phyloP scores from a whole-genome alignment of 805 yeast species.

The Lachancea dasiensis region DNA sequence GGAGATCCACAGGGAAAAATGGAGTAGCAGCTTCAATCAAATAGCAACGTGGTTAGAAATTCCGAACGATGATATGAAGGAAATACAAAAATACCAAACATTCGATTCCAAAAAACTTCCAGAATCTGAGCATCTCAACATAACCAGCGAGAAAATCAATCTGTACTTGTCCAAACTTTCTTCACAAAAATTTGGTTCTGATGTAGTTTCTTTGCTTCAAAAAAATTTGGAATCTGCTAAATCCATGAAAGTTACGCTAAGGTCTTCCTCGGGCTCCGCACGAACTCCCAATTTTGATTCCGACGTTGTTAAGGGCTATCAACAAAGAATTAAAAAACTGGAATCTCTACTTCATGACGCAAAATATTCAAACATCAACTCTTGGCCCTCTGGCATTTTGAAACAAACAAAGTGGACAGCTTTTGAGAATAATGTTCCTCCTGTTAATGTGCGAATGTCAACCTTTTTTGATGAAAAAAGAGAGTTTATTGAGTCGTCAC shows the following conservation, averaged over 20 bases:
- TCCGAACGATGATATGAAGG: neutral
- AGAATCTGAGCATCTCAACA: neutral
- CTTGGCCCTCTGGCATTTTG: slow-evolving; percentile 41
- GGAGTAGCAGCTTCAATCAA: slow-evolving; percentile 58
- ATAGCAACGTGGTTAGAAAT: slow-evolving; percentile 13
- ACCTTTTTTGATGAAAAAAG: slow-evolving; percentile 3
- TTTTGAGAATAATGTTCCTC: slow-evolving; percentile 13
- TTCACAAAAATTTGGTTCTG: slow-evolving; percentile 25
- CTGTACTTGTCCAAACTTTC: slow-evolving; percentile 36
- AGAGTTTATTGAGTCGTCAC: slow-evolving; percentile 3
- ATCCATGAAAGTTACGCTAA: slow-evolving; percentile 7
- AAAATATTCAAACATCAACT: slow-evolving; percentile 49
- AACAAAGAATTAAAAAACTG: slow-evolving; percentile 64
- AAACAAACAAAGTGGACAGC: slow-evolving; percentile 13
- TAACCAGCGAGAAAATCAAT: slow-evolving; percentile 28
- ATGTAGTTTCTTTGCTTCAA: slow-evolving; percentile 33
- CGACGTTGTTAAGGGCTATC: slow-evolving; percentile 48
- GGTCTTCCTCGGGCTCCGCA: neutral
- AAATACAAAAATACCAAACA: neutral
- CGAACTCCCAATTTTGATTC: slow-evolving; percentile 5
- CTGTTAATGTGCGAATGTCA: slow-evolving; percentile 14
- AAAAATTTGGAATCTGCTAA: slow-evolving; percentile 33
- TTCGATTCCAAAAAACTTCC: neutral
- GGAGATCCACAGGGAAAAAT: slow-evolving; percentile 45
- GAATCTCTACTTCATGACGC: slow-evolving; percentile 75